phyloP scores from a whole-genome alignment of 2,329 filamentous ascomycete species.

The Arthrobotrys pseudoclavata region DNA sequence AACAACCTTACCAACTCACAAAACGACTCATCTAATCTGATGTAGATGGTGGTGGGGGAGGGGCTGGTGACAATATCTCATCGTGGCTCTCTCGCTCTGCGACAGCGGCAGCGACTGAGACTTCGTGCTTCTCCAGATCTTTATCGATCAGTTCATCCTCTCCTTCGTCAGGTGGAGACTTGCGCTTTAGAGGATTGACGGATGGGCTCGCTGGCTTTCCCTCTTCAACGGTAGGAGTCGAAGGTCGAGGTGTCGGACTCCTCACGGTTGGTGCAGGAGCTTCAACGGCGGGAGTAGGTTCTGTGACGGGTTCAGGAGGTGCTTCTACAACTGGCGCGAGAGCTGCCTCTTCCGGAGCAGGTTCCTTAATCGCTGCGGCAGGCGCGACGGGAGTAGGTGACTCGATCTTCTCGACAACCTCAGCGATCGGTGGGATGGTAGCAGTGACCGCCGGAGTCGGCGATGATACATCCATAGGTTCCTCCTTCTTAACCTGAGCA shows the following conservation, averaged over 20 bases:
- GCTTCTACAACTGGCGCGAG: conserved; percentile 3
- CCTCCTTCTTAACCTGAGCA: conserved; percentile 39
- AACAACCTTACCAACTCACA: not conserved
- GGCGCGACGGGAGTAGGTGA: conserved; percentile 18
- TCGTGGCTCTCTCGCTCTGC: conserved; percentile 57
- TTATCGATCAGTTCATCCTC: conserved; percentile 44
- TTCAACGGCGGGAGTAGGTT: conserved; percentile 12
- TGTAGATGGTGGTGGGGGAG: not conserved
- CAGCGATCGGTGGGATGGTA: conserved; percentile 16
- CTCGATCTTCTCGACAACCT: conserved; percentile 18
- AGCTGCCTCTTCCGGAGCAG: conserved; percentile 14
- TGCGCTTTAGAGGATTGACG: conserved; percentile 50
- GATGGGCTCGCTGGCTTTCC: conserved; percentile 23
- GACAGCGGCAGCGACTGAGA: conserved; percentile 45
- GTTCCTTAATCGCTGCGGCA: conserved; percentile 3
- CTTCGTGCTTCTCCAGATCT: conserved; percentile 49
- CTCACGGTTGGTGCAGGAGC: conserved; percentile 24
- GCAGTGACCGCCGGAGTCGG: conserved; percentile 18
- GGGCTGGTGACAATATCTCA: conserved; percentile 32
- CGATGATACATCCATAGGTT: conserved; percentile 43
- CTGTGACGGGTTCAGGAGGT: not conserved
- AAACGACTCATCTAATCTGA: not conserved
- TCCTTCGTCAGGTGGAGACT: conserved; percentile 50
- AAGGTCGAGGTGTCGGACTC: conserved; percentile 37
- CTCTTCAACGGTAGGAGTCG: not conserved